These are phyloP conservation scores for Aspergillus aculeatus DNA, from an alignment of 2,329 filamentous ascomycete species.

Conservation along the genomic window DNA sequence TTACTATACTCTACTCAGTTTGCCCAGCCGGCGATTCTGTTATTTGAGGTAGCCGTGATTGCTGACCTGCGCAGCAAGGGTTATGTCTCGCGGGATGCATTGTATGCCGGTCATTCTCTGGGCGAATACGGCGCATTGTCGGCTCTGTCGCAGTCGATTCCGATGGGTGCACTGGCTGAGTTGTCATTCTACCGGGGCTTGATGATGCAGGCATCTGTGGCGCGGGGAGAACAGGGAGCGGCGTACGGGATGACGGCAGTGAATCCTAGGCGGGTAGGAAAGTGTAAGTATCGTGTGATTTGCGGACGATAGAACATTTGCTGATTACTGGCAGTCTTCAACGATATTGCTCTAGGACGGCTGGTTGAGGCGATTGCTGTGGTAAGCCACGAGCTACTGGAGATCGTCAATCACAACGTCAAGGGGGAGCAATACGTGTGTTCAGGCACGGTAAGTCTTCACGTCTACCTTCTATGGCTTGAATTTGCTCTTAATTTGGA, in stretches of 20 bases:
- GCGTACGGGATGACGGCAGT: conserved; percentile 21
- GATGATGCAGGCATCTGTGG: conserved; percentile 97
- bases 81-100: conserved; percentile 86
- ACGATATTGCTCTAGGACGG: conserved; percentile 88
- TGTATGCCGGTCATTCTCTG: conserved; percentile 92
- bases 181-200: conserved; percentile 97
- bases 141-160: conserved; percentile 91
- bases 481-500: neutral
- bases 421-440: conserved; percentile 66
- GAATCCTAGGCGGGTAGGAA: conserved; percentile 19
- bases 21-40: conserved; percentile 88
- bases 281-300: conserved; percentile 8
- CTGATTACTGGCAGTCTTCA: conserved; percentile 90
- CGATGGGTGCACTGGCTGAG: conserved; percentile 90
- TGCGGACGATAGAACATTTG: conserved; percentile 31
- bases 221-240: conserved; percentile 81
- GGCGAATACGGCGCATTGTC: conserved; percentile 95
- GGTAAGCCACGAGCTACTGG: conserved; percentile 85
- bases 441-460: conserved; percentile 54
- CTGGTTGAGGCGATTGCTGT: conserved; percentile 89
- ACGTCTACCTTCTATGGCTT: neutral
- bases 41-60: conserved; percentile 98
- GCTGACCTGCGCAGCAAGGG: conserved; percentile 97
- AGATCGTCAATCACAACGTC: conserved; percentile 92
- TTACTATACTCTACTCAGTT: conserved; percentile 94